phyloP scores from a whole-genome alignment of 2,329 filamentous ascomycete genomes.

The Apiospora arundinis region DNA sequence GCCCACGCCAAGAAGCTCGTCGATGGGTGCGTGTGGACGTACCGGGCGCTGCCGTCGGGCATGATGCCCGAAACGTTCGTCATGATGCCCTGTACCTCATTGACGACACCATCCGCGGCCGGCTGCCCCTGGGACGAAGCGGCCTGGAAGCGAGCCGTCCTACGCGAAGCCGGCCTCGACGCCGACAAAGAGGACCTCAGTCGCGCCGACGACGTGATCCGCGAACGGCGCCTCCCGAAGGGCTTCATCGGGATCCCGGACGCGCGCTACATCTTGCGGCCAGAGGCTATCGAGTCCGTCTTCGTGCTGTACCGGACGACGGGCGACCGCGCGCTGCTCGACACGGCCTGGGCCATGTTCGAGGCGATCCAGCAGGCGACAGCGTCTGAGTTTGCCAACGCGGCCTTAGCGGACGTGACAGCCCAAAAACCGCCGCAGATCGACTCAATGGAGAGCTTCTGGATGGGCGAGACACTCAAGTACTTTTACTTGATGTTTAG shows the following conservation, averaged over 20 bases:
- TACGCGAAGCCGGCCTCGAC: too few species aligned
- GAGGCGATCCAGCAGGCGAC: conserved; percentile 65
- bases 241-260: conserved; percentile 59
- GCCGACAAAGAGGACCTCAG: too few species aligned
- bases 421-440: conserved; percentile 26
- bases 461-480: conserved; percentile 28
- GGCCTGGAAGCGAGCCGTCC: conserved; percentile 34
- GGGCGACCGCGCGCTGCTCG: conserved; percentile 67
- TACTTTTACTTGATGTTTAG: conserved; percentile 28
- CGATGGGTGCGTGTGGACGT: conserved; percentile 58
- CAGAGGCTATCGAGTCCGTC: conserved; percentile 81
- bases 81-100: conserved; percentile 36
- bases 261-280: conserved; percentile 67
- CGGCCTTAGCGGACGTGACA: conserved; percentile 70
- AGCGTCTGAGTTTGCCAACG: conserved; percentile 66
- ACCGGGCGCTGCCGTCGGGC: conserved; percentile 52
- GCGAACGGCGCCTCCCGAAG: conserved; percentile 47
- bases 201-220: too few species aligned
- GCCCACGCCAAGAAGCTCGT: conserved; percentile 51
- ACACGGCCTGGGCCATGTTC: conserved; percentile 80
- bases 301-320: conserved; percentile 80
- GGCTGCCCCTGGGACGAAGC: conserved; percentile 38
- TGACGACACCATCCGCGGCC: conserved; percentile 21
- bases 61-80: conserved; percentile 60
- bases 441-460: conserved; percentile 31